Base-by-base conservation (phyloP, 768 basidiomycete species). In the Boletus tylopilopsis region DNA sequence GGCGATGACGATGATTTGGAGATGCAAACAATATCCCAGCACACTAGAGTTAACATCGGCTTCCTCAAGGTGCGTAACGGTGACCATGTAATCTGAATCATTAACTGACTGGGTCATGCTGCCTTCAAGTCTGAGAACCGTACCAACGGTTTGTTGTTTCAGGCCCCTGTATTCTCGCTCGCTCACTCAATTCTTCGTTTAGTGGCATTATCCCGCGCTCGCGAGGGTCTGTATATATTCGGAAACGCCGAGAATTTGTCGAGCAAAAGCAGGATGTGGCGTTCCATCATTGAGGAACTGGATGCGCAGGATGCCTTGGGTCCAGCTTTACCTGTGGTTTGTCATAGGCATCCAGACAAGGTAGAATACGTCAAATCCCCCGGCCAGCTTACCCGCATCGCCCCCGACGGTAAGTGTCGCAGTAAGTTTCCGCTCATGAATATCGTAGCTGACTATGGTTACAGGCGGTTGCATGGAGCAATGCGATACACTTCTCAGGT, bases 201-300 rank as follows among this genome's bases (percentile, higher is more conserved):
- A 74, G 88, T 90, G 35, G 85, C 89, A 0, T 63, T 90, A 5
- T 88, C 87, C 19, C 75, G 88, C 19, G 87, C 88, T 5, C 76
- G 79, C 42, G 80, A 90, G 51, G 88, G 88, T 5, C 68, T 91
- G 2, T 90, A 76, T 58, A 78, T 91, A 27, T 66, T 90, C 4
- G 88, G 89, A 21, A 87, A 88, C 45, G 79, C 83, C 0, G 62
- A 73, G 0, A 77, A 81, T 35, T 60, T 87, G 36, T 68, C 76
- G 5, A 66, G 72, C 15, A 71, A 68, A 48, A 81, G 77, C 50
- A 43, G 60, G 10, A 84, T 83, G 67, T 90, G 87, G 88, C 63
- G 61, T 1, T 67, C 62, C 0, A 71, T 87, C 13, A 64, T 86
- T 2, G 73, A 81, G n/a, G 76, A 83, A 55, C 68, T 90, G 36